These are phyloP conservation scores for Candida maltosa DNA, from an alignment of 805 yeast genomes.

Conservation along the genomic window DNA sequence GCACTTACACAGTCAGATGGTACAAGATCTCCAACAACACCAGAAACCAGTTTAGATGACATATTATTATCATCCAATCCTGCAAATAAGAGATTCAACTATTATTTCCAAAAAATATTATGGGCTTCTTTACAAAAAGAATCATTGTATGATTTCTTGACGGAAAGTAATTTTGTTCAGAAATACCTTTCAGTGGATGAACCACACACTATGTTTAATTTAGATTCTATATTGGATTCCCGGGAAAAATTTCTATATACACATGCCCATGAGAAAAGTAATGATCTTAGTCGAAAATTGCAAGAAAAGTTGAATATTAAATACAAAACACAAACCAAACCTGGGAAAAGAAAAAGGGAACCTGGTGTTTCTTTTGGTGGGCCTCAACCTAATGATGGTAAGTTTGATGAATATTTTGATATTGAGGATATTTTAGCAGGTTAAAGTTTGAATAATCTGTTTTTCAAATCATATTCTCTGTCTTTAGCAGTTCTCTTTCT, in stretches of 20 bases:
- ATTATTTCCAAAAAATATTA: constrained; percentile 22
- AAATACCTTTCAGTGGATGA: constrained; percentile 14
- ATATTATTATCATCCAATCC: constrained; percentile 29
- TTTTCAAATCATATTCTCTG: constrained; percentile 37
- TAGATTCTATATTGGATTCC: constrained; percentile 21
- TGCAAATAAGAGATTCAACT: constrained; percentile 23
- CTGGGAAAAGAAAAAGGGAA: constrained; percentile 7
- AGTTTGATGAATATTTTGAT: constrained; percentile 9
- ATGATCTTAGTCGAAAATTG: constrained; percentile 12
- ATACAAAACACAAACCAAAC: constrained; percentile 19
- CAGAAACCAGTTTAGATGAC: constrained; percentile 7
- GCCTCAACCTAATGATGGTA: constrained; percentile 3
- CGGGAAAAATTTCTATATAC: constrained; percentile 2
- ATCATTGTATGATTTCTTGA: constrained; percentile 17
- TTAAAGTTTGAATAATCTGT: constrained; percentile 32
- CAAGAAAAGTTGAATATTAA: constrained; percentile 18
- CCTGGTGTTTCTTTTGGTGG: background rate
- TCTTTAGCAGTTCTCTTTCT: constrained; percentile 44
- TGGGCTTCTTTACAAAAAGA: constrained; percentile 16
- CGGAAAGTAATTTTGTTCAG: constrained; percentile 22
- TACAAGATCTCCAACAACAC: constrained; percentile 2
- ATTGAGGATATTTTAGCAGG: constrained; percentile 7
- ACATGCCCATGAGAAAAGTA: constrained; percentile 9
- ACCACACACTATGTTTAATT: constrained; percentile 28
- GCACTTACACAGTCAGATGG: constrained; percentile 11